Evolutionary conservation across 176 grass and related monocot genomes (phyloP).

Genomic region (Eleusine indica): DNA sequence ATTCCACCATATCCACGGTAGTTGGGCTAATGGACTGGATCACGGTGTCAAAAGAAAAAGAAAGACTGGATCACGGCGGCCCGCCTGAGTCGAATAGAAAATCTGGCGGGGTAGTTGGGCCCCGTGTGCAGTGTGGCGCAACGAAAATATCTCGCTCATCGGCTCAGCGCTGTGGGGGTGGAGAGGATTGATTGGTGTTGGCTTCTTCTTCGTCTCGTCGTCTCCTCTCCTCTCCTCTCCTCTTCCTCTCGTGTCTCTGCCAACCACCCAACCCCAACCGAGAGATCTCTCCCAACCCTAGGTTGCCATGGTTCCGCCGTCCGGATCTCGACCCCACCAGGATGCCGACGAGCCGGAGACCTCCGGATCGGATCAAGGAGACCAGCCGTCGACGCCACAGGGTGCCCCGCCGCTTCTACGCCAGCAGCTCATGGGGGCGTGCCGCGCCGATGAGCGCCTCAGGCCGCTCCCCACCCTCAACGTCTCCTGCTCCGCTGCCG

Average conservation of each 20-base stretch:
- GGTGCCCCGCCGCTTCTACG: slow-evolving; percentile 50
- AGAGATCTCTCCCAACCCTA: not conserved
- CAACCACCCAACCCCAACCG: not conserved
- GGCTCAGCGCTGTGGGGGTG: too few relatives aligned
- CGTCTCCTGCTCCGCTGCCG: slow-evolving; percentile 56
- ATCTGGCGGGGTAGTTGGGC: not conserved
- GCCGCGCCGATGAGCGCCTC: slow-evolving; percentile 83
- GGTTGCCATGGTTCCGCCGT: slow-evolving; percentile 9
- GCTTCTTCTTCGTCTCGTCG: not conserved
- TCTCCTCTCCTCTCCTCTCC: not conserved
- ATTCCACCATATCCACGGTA: too few relatives aligned
- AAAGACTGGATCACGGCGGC: not conserved
- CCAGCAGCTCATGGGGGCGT: slow-evolving; percentile 75
- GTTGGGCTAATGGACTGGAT: too few relatives aligned
- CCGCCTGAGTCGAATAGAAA: not conserved
- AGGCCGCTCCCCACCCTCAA: slow-evolving; percentile 62
- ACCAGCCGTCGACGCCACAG: slow-evolving; percentile 1
- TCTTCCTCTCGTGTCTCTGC: not conserved
- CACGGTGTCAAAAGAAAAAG: too few relatives aligned
- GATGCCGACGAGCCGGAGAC: slow-evolving; percentile 6
- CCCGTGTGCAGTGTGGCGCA: not conserved
- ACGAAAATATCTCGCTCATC: not conserved
- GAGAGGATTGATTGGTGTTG: not conserved
- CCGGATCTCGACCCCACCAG: not conserved
- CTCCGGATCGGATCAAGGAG: not conserved